Base-by-base conservation (phyloP, 805 yeast species). In the Candida andamanensis region DNA sequence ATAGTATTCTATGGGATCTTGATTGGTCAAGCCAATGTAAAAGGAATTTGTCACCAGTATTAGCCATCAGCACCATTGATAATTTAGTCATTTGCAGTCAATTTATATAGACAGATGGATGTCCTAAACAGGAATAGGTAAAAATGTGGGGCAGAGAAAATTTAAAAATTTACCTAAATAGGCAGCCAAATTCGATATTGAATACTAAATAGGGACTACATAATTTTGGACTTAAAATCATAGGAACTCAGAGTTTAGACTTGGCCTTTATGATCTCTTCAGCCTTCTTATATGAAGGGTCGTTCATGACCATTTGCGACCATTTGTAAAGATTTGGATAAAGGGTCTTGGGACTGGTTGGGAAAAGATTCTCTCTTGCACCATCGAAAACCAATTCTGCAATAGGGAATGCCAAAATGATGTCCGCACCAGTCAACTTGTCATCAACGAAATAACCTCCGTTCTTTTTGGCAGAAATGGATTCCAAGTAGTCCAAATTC, bases 1-100 rank as follows among this genome's bases (percentile, higher is more conserved):
- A 81, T 18, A 74, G 47, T 7, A 79, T 63, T 33, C 87, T 63
- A 32, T 69, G 75, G 1, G 85, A 57, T 46, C 89, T 63, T 4
- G 85, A 78, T 12, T 67, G 57, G 34, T 67, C 67, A 27, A 76
- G 66, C 68, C 72, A 54, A 28, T 41, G 46, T 19, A 41, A 32
- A 15, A 41, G 31, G 24, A 41, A 41, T 23, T 36, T 41, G 15
- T 41, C 46, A 15, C 40, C 41, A 25, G 25, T 15, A 10, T 36
- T 33, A 9, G 31, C 31, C 46, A 41, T 41, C n/a, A n/a, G n/a
- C n/a, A n/a, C n/a, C n/a, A n/a, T n/a, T n/a, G n/a, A n/a, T n/a
- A n/a, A n/a, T n/a, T n/a, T n/a, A n/a, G n/a, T n/a, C n/a, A 5
- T 30, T 28, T 18, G 11, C 26, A 17, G 10, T 25, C 11, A 23